Base-by-base conservation (phyloP, 257 asterid species). In the Salvia rosmarinus region DNA sequence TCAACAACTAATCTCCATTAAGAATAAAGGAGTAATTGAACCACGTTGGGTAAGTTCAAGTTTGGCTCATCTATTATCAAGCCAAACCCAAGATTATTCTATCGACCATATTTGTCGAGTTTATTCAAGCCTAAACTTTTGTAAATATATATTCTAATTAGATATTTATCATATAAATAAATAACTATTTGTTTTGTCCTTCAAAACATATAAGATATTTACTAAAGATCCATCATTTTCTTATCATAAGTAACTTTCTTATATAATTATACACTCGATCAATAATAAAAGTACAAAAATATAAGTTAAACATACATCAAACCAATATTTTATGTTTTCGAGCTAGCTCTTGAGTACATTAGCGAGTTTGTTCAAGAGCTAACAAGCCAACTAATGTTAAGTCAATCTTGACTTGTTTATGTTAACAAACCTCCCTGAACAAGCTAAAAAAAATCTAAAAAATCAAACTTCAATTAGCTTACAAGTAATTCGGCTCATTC, bases 1-100 rank as follows among this genome's bases (percentile, higher is more conserved):
- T 64, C 13, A 47, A 77, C 51, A 67, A 37, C 19, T 50, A 43
- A 72, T 67, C 54, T 40, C 43, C 44, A 52, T 39, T 25, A 69
- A 61, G 32, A 49, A 67, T 34, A 11, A 2, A 3, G 55, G 0
- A 40, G 3, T 23, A 44, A 63, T 3, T 40, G 32, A 37, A 39
- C 4, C 5, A 7, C 10, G 5, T 3, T 9, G n/a, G 28, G 32
- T 9, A 37, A 17, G 17, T 19, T 9, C 14, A 11, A 59, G 44
- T 9, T 58, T 30, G 11, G 23, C 25, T 30, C 4, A 11, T 14
- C 6, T 13, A 30, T 60, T 16, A 16, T 7, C 25, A 9, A 6
- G 30, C 28, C 47, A 4, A 9, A 23, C 17, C 21, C 47, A 60
- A 9, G 47, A 11, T 16, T 59, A 59, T n/a, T 30, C 42, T 59